Base-by-base conservation (phyloP, 2,329 filamentous ascomycete genomes). In the Akanthomyces lecanii region DNA sequence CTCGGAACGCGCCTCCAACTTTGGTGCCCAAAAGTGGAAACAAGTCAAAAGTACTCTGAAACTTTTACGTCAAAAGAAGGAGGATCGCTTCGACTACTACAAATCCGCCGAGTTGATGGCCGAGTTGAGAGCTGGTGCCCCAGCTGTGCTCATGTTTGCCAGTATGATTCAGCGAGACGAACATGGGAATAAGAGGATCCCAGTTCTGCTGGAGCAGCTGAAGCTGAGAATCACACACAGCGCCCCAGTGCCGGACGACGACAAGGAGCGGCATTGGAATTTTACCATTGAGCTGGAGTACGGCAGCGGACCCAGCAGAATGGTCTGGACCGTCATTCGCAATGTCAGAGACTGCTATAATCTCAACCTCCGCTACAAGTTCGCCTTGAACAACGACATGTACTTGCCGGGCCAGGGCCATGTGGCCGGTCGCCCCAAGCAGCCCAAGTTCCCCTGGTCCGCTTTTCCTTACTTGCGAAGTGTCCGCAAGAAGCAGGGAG, bases 101-200 rank as follows among this genome's bases (percentile, higher is more conserved):
- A 99, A 98, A 74, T 98, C 94, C 11, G 92, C 95, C 2, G 95
- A 99, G 74, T 81, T 99, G 53, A 94, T 99, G 85, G 95, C 95
- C 1, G 95, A 99, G 75, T 80, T 99, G 44, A 85, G 95, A 55
- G 96, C 95, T 50, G 95, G 92, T 61, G 92, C 93, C 1, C 95
- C 95, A 4, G 95, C 95, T 28, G 95, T 94, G 23, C 80, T 99
- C 64, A 96, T 99, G 76, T 80, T 99, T 59, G 95, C 95, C 8
- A 97, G 93, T 72, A 97, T 98, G 91, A 95, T 98, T 69, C 95
- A 98, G 77, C 85, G 95, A 63, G 95, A 99, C 69, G 95, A 99
- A 75, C 91, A 97, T 70, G 92, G 94, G 55, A 95, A 96, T 76
- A 95, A 91, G 77, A 88, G 93, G 64, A 97, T 99, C 63, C 95